A percentile compares a stretch with the other conserved stretches of the same genome.
Evolutionary conservation across 2,329 filamentous ascomycete species (phyloP).

Genomic region (Verticillium nonalfalfae): DNA sequence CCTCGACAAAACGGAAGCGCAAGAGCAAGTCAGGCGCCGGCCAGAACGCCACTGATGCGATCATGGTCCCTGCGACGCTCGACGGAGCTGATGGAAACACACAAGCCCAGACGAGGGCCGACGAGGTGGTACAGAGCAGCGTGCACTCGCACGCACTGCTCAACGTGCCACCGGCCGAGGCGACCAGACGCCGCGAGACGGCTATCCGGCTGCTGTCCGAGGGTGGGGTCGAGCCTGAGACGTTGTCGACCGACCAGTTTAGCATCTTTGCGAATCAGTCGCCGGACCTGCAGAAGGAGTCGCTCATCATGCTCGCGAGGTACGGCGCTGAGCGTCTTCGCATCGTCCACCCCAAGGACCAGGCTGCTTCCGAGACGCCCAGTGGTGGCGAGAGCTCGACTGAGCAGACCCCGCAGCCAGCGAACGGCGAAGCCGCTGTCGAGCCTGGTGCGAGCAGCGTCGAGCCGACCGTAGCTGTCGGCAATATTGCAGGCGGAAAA

Average conservation of each 20-base stretch:
- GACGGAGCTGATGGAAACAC: not conserved
- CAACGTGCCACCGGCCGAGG: slow-evolving; percentile 34
- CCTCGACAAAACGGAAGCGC: not conserved
- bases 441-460: not conserved
- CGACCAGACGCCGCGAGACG: slow-evolving; percentile 39
- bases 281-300: slow-evolving; percentile 46
- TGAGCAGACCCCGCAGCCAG: slow-evolving; percentile 7
- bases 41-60: not conserved
- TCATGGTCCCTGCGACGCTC: not conserved
- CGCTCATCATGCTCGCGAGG: slow-evolving; percentile 47
- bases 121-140: slow-evolving; percentile 9
- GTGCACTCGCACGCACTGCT: slow-evolving; percentile 10
- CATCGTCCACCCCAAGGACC: slow-evolving; percentile 46
- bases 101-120: slow-evolving; percentile 5
- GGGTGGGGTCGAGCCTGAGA: slow-evolving; percentile 43
- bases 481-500: not conserved
- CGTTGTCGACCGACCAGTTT: slow-evolving; percentile 49
- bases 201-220: slow-evolving; percentile 40
- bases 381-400: slow-evolving; percentile 16
- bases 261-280: slow-evolving; percentile 55
- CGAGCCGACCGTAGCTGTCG: not conserved
- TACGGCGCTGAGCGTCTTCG: slow-evolving; percentile 52
- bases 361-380: slow-evolving; percentile 17
- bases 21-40: slow-evolving; percentile 3
- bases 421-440: not conserved